Conservation (phyloP, 2,329 filamentous ascomycete species). For the Penicillium concentricum region DNA sequence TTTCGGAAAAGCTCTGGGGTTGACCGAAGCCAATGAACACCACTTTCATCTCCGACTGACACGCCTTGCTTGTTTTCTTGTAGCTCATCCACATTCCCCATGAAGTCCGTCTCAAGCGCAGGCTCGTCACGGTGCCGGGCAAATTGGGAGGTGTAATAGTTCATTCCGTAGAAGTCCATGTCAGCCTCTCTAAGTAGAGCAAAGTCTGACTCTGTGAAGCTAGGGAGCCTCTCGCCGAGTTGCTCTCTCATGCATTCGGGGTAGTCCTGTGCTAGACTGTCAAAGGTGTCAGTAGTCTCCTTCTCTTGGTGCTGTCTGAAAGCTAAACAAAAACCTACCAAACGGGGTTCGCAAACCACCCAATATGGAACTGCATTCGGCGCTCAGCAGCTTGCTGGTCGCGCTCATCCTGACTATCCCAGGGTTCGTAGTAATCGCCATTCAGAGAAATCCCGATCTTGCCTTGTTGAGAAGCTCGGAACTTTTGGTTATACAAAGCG, state of each 20-base stretch:
- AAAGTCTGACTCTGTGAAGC: slow-evolving; percentile 20
- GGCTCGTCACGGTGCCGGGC: slow-evolving; percentile 21
- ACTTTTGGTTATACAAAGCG: slow-evolving; percentile 22
- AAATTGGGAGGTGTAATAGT: slow-evolving; percentile 29
- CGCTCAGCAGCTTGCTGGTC: slow-evolving; percentile 25
- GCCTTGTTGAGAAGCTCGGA: slow-evolving; percentile 21
- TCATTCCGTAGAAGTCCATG: slow-evolving; percentile 30
- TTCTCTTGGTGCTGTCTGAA: background rate
- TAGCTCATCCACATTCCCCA: slow-evolving; percentile 24
- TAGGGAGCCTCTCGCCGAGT: slow-evolving; percentile 22
- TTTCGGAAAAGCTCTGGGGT: slow-evolving; percentile 24
- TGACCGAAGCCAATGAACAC: slow-evolving; percentile 16
- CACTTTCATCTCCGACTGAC: slow-evolving; percentile 23
- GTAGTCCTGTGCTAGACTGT: slow-evolving; percentile 21
- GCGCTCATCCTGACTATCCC: slow-evolving; percentile 18
- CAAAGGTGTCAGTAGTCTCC: background rate
- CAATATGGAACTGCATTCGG: slow-evolving; percentile 28
- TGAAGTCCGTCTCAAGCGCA: slow-evolving; percentile 22
- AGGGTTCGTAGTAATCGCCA: slow-evolving; percentile 29
- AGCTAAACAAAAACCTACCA: slow-evolving; percentile 14
- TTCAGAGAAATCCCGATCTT: slow-evolving; percentile 23
- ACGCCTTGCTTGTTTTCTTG: slow-evolving; percentile 23
- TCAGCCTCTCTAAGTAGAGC: slow-evolving; percentile 19
- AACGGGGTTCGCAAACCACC: slow-evolving; percentile 31
- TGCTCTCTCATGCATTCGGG: slow-evolving; percentile 23